A percentile compares a stretch with the other conserved stretches of the same genome.
These are phyloP conservation scores for Penicillium digitatum DNA, from an alignment of 2,329 filamentous ascomycete species.

Conservation along the genomic window DNA sequence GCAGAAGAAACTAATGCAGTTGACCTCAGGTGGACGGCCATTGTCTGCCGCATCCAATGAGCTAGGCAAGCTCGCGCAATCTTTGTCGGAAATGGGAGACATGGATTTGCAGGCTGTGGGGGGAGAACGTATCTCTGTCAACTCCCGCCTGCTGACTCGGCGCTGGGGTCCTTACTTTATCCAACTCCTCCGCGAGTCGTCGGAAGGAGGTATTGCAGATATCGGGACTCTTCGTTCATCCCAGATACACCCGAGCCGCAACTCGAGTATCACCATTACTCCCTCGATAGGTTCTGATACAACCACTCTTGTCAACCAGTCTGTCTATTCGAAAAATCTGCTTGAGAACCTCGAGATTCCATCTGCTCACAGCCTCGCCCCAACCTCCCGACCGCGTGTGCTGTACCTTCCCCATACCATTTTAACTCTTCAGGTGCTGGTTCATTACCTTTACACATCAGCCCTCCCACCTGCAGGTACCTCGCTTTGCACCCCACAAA, in stretches of 20 bases:
- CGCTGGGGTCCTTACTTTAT: slow-evolving; percentile 97
- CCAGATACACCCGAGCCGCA: slow-evolving; percentile 58
- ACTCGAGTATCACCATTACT: slow-evolving; percentile 84
- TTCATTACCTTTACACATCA: slow-evolving; percentile 92
- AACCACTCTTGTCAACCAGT: slow-evolving; percentile 38
- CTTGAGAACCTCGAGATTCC: slow-evolving; percentile 49
- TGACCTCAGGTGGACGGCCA: slow-evolving; percentile 69
- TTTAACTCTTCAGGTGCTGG: slow-evolving; percentile 80
- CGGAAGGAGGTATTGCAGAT: slow-evolving; percentile 66
- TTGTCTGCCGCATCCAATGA: slow-evolving; percentile 77
- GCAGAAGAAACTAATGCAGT: slow-evolving; percentile 47
- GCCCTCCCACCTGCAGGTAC: slow-evolving; percentile 73
- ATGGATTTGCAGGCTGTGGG: slow-evolving; percentile 95
- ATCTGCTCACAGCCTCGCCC: slow-evolving; percentile 51
- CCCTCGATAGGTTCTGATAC: slow-evolving; percentile 47
- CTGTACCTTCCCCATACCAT: slow-evolving; percentile 91
- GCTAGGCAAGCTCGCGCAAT: slow-evolving; percentile 74
- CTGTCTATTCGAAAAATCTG: slow-evolving; percentile 31
- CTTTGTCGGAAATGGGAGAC: slow-evolving; percentile 79
- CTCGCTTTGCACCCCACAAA: slow-evolving; percentile 84
- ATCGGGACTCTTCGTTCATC: slow-evolving; percentile 69
- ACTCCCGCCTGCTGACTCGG: slow-evolving; percentile 79
- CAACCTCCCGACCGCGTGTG: slow-evolving; percentile 69
- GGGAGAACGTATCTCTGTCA: slow-evolving; percentile 88
- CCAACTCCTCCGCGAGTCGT: slow-evolving; percentile 77